These are phyloP conservation scores for Colletotrichum sp. DNA, from an alignment of 2,329 filamentous ascomycete species.

Conservation along the genomic window DNA sequence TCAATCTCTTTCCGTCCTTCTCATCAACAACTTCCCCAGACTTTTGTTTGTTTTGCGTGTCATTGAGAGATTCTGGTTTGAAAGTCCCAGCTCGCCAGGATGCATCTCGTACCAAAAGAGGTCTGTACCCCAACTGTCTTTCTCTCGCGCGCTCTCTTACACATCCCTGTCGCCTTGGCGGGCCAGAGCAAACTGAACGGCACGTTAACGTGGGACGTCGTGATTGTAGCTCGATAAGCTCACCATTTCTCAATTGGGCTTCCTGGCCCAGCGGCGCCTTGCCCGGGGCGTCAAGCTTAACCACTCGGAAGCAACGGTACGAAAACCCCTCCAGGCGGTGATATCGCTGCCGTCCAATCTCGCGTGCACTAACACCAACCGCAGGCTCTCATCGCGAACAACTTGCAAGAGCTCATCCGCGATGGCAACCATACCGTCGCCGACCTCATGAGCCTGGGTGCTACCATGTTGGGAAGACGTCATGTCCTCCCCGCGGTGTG, in stretches of 20 bases:
- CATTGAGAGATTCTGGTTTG: background rate
- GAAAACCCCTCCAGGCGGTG: slow-evolving; percentile 1
- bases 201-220: slow-evolving; percentile 19
- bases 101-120: slow-evolving; percentile 56
- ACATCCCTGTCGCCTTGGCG: slow-evolving; percentile 17
- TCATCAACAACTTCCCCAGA: background rate
- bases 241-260: slow-evolving; percentile 85
- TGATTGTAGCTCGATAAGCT: slow-evolving; percentile 86
- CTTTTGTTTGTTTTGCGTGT: background rate
- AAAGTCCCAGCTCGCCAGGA: slow-evolving; percentile 24
- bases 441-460: slow-evolving; percentile 90
- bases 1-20: background rate
- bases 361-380: slow-evolving; percentile 10
- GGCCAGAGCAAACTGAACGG: background rate
- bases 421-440: slow-evolving; percentile 93
- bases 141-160: slow-evolving; percentile 4
- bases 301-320: slow-evolving; percentile 83
- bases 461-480: slow-evolving; percentile 90
- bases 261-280: slow-evolving; percentile 84
- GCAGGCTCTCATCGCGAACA: slow-evolving; percentile 81
- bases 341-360: background rate
- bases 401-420: slow-evolving; percentile 94
- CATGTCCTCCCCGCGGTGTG: slow-evolving; percentile 88
- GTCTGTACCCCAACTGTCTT: slow-evolving; percentile 31
- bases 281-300: slow-evolving; percentile 89